A percentile compares a stretch with the other conserved stretches of the same genome.
Evolutionary conservation across 495 filamentous ascomycete genomes (phyloP).

Genomic region (Xylaria scruposa): DNA sequence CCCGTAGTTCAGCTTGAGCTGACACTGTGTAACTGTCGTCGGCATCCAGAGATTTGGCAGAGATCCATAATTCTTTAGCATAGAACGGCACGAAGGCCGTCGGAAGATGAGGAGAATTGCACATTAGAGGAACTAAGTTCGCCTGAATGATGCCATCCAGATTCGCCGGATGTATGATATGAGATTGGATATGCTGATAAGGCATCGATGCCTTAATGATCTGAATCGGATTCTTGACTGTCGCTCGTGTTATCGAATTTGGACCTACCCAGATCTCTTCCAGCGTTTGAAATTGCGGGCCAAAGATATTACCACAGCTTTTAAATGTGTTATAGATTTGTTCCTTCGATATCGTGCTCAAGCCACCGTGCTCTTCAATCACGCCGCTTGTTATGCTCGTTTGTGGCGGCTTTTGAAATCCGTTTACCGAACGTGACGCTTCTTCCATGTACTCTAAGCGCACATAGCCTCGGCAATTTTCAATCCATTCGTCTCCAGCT

Average conservation of each 20-base stretch:
- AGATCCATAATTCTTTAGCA: constrained; percentile 21
- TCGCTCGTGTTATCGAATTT: neutral
- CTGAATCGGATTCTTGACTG: constrained; percentile 30
- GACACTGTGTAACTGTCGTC: constrained; percentile 22
- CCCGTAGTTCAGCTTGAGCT: constrained; percentile 15
- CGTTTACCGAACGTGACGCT: neutral
- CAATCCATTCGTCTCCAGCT: constrained; percentile 22
- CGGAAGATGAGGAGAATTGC: neutral
- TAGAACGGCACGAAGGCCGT: constrained; percentile 22
- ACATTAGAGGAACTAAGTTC: constrained; percentile 19
- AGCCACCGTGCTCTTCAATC: neutral
- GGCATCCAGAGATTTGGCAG: constrained; percentile 10
- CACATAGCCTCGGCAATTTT: constrained; percentile 17
- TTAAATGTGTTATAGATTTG: constrained; percentile 30
- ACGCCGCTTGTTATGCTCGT: neutral
- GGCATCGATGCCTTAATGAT: constrained; percentile 42
- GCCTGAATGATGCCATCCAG: constrained; percentile 37
- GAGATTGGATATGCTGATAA: constrained; percentile 35
- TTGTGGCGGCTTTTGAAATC: neutral
- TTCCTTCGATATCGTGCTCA: constrained; percentile 15
- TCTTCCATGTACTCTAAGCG: constrained; percentile 13
- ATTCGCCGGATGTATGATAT: constrained; percentile 48
- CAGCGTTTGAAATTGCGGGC: constrained; percentile 33
- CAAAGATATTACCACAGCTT: constrained; percentile 35
- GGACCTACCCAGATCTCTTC: constrained; percentile 15